A percentile compares a stretch with the other conserved stretches of the same genome.
These are phyloP conservation scores for Fusarium acutatum DNA, from an alignment of 2,329 filamentous ascomycete genomes.

Conservation along the genomic window DNA sequence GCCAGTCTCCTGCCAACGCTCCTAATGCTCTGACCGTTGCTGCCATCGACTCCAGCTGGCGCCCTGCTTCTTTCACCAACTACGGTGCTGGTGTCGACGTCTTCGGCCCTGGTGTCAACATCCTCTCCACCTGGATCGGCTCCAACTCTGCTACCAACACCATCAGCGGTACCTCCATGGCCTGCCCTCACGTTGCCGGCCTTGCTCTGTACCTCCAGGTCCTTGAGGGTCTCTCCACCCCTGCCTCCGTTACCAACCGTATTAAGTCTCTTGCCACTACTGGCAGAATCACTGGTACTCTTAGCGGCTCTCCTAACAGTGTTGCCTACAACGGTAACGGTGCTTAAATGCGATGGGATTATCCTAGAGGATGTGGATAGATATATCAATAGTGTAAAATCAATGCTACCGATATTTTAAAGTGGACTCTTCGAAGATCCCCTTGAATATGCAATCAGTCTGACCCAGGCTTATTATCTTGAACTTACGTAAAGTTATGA, in stretches of 20 bases:
- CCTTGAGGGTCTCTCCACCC: conserved; percentile 52
- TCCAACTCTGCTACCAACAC: conserved; percentile 44
- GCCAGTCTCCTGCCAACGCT: conserved; percentile 56
- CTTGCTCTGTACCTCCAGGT: conserved; percentile 55
- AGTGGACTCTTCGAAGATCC: rapidly evolving
- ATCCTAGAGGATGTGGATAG: no score
- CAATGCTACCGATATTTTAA: background rate
- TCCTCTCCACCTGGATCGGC: conserved; percentile 55
- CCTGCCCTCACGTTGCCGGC: conserved; percentile 52
- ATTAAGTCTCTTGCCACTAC: conserved; percentile 54
- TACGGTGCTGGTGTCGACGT: conserved; percentile 54
- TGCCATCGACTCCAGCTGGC: conserved; percentile 51
- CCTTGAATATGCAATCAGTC: background rate
- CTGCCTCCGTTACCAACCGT: conserved; percentile 53
- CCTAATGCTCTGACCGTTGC: conserved; percentile 59
- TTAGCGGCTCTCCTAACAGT: conserved; percentile 54
- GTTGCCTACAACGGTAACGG: conserved; percentile 57
- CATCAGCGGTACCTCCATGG: conserved; percentile 56
- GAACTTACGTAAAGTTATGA: rapidly evolving
- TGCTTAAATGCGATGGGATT: no score
- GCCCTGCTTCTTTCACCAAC: conserved; percentile 58
- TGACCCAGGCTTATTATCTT: rapidly evolving
- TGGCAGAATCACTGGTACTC: conserved; percentile 48
- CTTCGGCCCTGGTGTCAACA: conserved; percentile 52
- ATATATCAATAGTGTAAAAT: background rate